Conservation (phyloP, 148 eudicot species). For the Polygonum maritimum region DNA sequence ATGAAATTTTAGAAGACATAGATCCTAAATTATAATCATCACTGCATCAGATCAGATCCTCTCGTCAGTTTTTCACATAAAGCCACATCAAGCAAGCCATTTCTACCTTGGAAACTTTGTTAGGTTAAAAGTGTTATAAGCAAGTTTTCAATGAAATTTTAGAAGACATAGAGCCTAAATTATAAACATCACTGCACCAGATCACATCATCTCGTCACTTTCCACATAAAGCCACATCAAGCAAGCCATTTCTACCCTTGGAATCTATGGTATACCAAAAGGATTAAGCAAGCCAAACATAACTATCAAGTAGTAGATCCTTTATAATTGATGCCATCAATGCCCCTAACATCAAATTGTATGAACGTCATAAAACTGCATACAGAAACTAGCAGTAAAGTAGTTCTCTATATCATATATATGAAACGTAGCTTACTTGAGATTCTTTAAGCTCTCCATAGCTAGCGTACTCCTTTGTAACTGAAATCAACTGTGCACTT, state of each 20-base stretch:
- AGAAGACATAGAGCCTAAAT: background rate
- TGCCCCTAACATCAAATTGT: background rate
- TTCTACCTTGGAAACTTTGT: background rate
- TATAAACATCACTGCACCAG: background rate
- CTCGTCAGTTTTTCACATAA: background rate
- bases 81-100: background rate
- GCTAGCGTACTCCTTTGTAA: conserved; percentile 90
- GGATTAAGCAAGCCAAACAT: background rate
- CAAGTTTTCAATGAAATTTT: background rate
- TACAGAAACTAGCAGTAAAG: background rate
- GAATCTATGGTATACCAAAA: background rate
- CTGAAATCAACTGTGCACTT: conserved; percentile 58
- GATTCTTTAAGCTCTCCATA: conserved; percentile 89
- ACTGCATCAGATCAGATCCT: background rate
- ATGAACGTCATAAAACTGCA: background rate
- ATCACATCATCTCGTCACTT: background rate
- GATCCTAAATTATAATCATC: background rate
- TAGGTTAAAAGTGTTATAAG: background rate
- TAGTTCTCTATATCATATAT: background rate
- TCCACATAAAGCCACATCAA: background rate
- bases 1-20: background rate
- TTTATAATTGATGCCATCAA: background rate
- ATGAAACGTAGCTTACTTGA: conserved; percentile 31
- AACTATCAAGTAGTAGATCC: background rate
- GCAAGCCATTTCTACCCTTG: background rate